phyloP scores from a whole-genome alignment of 768 basidiomycete genomes.

The Boletus eberwhitei region DNA sequence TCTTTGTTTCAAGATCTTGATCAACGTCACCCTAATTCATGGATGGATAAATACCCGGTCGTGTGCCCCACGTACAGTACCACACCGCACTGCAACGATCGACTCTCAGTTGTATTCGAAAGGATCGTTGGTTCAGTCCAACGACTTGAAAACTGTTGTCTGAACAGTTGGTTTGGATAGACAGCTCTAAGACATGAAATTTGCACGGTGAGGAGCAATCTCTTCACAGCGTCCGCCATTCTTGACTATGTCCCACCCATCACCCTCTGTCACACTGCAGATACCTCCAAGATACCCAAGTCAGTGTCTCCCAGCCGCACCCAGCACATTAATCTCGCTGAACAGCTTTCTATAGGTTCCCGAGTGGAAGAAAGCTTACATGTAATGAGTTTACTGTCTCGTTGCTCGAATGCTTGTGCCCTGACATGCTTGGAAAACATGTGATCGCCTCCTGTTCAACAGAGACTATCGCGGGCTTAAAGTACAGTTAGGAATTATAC shows the following conservation, averaged over 20 bases:
- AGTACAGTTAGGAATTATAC: slow-evolving; percentile 60
- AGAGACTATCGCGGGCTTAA: slow-evolving; percentile 79
- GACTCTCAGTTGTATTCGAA: background rate
- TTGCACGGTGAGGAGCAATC: slow-evolving; percentile 44
- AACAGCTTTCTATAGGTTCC: slow-evolving; percentile 45
- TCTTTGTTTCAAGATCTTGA: no score
- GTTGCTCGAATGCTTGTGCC: background rate
- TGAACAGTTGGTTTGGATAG: background rate
- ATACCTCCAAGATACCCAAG: slow-evolving; percentile 69
- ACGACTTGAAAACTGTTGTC: background rate
- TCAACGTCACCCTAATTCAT: background rate
- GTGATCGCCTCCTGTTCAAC: background rate
- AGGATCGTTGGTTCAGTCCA: background rate
- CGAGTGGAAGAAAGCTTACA: slow-evolving; percentile 45
- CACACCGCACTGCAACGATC: background rate
- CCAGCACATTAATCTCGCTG: background rate
- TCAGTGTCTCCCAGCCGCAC: slow-evolving; percentile 17
- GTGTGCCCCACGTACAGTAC: background rate
- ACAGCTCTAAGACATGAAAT: slow-evolving; percentile 45
- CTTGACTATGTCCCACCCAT: background rate
- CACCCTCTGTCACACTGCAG: slow-evolving; percentile 31
- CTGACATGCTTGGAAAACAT: background rate
- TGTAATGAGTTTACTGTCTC: slow-evolving; percentile 9
- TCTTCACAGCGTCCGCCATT: background rate
- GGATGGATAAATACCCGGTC: background rate